A percentile compares a stretch with the other conserved stretches of the same genome.
phyloP scores from a whole-genome alignment of 2,329 filamentous ascomycete genomes.

The Fonsecaea monophora region DNA sequence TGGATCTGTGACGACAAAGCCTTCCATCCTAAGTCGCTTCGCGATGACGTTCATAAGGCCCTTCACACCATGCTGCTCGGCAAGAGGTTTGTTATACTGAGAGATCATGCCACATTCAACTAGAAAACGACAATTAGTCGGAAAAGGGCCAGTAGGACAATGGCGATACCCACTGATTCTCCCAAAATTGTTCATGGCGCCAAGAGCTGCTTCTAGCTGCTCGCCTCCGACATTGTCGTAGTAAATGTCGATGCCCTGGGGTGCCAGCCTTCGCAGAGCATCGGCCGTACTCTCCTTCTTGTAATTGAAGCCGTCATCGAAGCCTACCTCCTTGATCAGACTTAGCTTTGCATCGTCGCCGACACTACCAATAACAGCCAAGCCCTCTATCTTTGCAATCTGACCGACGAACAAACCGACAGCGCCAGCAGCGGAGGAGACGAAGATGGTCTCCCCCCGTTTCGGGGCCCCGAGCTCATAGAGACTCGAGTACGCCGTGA shows the following conservation, averaged over 20 bases:
- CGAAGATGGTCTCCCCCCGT: conserved; percentile 80
- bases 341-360: conserved; percentile 82
- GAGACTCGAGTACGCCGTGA: conserved; percentile 75
- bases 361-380: conserved; percentile 81
- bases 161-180: conserved; percentile 62
- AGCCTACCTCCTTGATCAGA: conserved; percentile 70
- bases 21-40: conserved; percentile 72
- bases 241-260: conserved; percentile 80
- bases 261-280: conserved; percentile 74
- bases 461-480: conserved; percentile 76
- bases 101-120: conserved; percentile 60
- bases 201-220: conserved; percentile 60
- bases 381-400: conserved; percentile 78
- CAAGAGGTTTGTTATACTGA: conserved; percentile 70
- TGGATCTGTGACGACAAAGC: conserved; percentile 74
- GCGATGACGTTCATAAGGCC: conserved; percentile 68
- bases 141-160: not conserved
- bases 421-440: conserved; percentile 78
- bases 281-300: conserved; percentile 75
- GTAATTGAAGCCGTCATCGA: conserved; percentile 82
- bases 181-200: conserved; percentile 68
- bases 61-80: conserved; percentile 68
- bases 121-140: not conserved
- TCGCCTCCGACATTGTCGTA: conserved; percentile 81
- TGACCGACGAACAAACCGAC: conserved; percentile 87